Percentiles rank a stretch among this genome's conserved stretches.
Conservation (phyloP, 805 yeast genomes). For the Ogataea paradorogensis region DNA sequence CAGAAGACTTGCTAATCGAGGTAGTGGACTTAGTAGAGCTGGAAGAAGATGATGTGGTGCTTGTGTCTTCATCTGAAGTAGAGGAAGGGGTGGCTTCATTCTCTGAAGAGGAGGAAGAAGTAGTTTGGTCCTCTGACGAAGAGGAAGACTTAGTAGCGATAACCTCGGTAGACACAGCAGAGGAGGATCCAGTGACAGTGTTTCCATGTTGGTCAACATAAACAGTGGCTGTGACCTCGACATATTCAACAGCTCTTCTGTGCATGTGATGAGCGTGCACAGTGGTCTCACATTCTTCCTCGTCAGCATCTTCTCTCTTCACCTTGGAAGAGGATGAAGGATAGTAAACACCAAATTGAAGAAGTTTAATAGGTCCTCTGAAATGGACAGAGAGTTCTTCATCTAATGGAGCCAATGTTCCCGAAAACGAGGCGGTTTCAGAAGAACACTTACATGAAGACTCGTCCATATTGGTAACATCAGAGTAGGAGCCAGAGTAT, state of each 20-base stretch:
- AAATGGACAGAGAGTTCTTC: slow-evolving; percentile 87
- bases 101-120: slow-evolving; percentile 20
- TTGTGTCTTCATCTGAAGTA: slow-evolving; percentile 12
- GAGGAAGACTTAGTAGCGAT: slow-evolving; percentile 7
- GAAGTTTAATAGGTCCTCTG: slow-evolving; percentile 82
- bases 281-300: slow-evolving; percentile 44
- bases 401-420: slow-evolving; percentile 73
- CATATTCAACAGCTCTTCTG: slow-evolving; percentile 62
- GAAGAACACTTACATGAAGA: slow-evolving; percentile 69
- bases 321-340: slow-evolving; percentile 46
- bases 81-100: slow-evolving; percentile 35
- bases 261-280: slow-evolving; percentile 46
- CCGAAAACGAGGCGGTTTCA: slow-evolving; percentile 55
- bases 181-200: slow-evolving; percentile 23
- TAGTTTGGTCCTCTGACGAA: slow-evolving; percentile 33
- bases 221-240: slow-evolving; percentile 77
- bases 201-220: slow-evolving; percentile 60
- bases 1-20: slow-evolving; percentile 9
- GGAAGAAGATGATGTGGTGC: slow-evolving; percentile 30
- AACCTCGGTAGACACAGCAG: slow-evolving; percentile 21
- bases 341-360: slow-evolving; percentile 87
- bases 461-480: slow-evolving; percentile 69
- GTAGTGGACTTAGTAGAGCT: slow-evolving; percentile 11
- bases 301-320: slow-evolving; percentile 31
- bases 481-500: slow-evolving; percentile 70